phyloP scores from a whole-genome alignment of 768 basidiomycete species.

The Lanmaoa pseudosensibilis region DNA sequence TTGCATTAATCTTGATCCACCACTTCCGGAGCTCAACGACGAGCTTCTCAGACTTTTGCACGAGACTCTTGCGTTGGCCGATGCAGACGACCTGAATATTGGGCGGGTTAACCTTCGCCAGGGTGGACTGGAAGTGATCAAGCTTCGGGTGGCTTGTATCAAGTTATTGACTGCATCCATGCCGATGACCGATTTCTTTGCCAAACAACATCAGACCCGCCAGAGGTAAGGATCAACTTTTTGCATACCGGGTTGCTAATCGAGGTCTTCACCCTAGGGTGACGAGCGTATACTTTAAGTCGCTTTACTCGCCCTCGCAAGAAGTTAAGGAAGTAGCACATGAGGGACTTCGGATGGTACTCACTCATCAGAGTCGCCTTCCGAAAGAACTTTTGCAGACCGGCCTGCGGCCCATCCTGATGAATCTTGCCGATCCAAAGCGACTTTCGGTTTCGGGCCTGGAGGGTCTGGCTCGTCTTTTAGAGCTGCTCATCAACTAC shows the following conservation, averaged over 20 bases:
- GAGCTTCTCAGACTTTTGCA: slow-evolving; percentile 88
- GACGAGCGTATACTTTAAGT: slow-evolving; percentile 96
- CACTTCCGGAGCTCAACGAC: slow-evolving; percentile 88
- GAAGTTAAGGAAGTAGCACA: slow-evolving; percentile 97
- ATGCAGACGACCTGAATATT: slow-evolving; percentile 88
- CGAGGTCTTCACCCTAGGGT: slow-evolving; percentile 53
- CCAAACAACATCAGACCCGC: slow-evolving; percentile 77
- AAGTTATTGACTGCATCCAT: slow-evolving; percentile 91
- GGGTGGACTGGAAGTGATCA: slow-evolving; percentile 76
- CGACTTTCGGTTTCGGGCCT: slow-evolving; percentile 87
- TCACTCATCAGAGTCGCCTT: slow-evolving; percentile 85
- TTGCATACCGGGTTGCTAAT: not conserved
- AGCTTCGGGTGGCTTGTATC: slow-evolving; percentile 92
- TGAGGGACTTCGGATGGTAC: slow-evolving; percentile 85
- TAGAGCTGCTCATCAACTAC: slow-evolving; percentile 95
- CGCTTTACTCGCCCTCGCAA: slow-evolving; percentile 85
- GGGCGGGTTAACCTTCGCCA: slow-evolving; percentile 77
- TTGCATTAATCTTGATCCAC: slow-evolving; percentile 85
- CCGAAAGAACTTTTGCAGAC: slow-evolving; percentile 95
- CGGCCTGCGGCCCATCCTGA: slow-evolving; percentile 91
- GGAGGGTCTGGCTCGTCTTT: slow-evolving; percentile 89
- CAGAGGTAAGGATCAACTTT: slow-evolving; percentile 58
- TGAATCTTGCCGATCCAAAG: slow-evolving; percentile 97
- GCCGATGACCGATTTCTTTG: slow-evolving; percentile 92
- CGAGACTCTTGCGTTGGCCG: slow-evolving; percentile 92